A percentile compares a stretch with the other conserved stretches of the same genome.
phyloP scores from a whole-genome alignment of 495 filamentous ascomycete genomes.

The Acidomyces sp. region DNA sequence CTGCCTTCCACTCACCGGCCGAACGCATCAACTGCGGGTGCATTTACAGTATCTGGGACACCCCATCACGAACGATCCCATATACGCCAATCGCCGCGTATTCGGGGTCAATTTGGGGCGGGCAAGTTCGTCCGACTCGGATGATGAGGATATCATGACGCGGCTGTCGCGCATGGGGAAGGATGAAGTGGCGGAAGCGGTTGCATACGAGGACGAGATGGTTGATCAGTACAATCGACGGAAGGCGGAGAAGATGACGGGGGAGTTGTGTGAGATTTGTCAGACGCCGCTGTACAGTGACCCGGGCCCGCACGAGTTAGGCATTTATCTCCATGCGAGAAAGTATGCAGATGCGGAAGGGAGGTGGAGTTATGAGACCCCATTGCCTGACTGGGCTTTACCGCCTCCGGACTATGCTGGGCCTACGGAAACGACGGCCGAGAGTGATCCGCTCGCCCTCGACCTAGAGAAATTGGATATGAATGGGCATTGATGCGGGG shows the following conservation, averaged over 20 bases:
- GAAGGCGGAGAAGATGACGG: conserved; percentile 86
- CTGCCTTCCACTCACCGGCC: conserved; percentile 81
- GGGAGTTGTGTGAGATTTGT: conserved; percentile 65
- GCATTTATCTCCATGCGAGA: conserved; percentile 83
- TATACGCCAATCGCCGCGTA: conserved; percentile 86
- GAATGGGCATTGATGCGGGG: too few species aligned
- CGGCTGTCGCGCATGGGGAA: conserved; percentile 85
- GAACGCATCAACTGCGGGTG: conserved; percentile 90
- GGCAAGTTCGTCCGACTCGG: conserved; percentile 51
- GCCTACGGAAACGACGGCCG: conserved; percentile 23
- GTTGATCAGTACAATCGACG: conserved; percentile 71
- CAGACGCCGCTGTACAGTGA: conserved; percentile 83
- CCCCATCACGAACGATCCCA: conserved; percentile 92
- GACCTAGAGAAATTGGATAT: conserved; percentile 24
- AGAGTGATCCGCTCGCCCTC: conserved; percentile 26
- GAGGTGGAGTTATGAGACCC: conserved; percentile 74
- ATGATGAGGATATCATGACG: conserved; percentile 79
- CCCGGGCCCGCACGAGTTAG: conserved; percentile 76
- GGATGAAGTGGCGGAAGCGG: conserved; percentile 72
- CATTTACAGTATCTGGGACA: conserved; percentile 91
- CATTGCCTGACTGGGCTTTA: conserved; percentile 72
- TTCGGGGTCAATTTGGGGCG: conserved; percentile 71
- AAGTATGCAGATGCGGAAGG: conserved; percentile 72
- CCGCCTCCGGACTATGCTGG: conserved; percentile 46
- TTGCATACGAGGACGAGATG: conserved; percentile 90